Evolutionary conservation across 176 grass and related monocot genomes (phyloP).

Genomic region (sorghum (Sorghum bicolor)): Sorghum_bicolor_NCBIv3 NC_012873.2:66253501-66254000

Average conservation of each 20-base stretch:
- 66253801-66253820: too few species aligned
- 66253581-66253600: slow-evolving; percentile 40
- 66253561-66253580: slow-evolving; percentile 1
- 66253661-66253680: slow-evolving; percentile 36
- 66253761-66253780: slow-evolving; percentile 25
- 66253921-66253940: too few species aligned
- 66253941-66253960: too few species aligned
- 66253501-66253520: neutral
- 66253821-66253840: too few species aligned
- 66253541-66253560: neutral
- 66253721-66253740: slow-evolving; percentile 5
- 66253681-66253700: neutral
- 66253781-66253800: too few species aligned
- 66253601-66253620: neutral
- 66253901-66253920: too few species aligned
- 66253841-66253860: too few species aligned
- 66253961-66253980: too few species aligned
- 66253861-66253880: too few species aligned
- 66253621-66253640: neutral
- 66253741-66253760: neutral
- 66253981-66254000: too few species aligned
- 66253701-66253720: neutral
- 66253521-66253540: neutral
- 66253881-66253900: too few species aligned
- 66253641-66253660: slow-evolving; percentile 35